Conservation (phyloP, 2,329 filamentous ascomycete species). For the Pyricularia grisea region DNA sequence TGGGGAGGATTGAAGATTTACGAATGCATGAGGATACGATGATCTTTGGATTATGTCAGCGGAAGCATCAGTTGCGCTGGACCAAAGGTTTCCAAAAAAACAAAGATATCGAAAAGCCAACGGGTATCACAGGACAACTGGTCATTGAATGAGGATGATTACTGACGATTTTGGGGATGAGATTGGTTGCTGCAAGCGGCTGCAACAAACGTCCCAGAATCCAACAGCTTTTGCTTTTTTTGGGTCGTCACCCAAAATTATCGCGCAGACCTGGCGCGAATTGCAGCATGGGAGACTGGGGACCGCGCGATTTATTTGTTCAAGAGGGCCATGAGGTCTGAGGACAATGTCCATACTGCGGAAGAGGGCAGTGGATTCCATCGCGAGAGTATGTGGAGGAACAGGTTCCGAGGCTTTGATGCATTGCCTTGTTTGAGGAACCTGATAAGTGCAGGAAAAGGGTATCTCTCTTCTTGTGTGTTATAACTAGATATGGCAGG, state of each 20-base stretch:
- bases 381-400: not conserved
- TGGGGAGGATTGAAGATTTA: not conserved
- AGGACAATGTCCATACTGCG: not conserved
- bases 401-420: not conserved
- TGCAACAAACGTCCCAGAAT: not conserved
- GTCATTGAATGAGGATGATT: not conserved
- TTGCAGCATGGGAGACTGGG: not conserved
- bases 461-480: not conserved
- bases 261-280: not conserved
- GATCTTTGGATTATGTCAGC: not conserved
- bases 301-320: not conserved
- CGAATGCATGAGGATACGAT: not conserved
- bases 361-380: not conserved
- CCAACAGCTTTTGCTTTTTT: not conserved
- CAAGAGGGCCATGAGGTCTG: conserved; percentile 1
- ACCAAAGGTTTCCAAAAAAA: not conserved
- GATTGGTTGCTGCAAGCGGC: not conserved
- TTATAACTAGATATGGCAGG: not conserved
- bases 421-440: not conserved
- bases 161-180: not conserved
- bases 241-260: not conserved
- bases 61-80: not conserved
- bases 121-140: not conserved
- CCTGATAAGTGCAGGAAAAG: not conserved
- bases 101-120: not conserved